phyloP scores from a whole-genome alignment of 2,329 filamentous ascomycete species.

The Scedosporium dehoogii region DNA sequence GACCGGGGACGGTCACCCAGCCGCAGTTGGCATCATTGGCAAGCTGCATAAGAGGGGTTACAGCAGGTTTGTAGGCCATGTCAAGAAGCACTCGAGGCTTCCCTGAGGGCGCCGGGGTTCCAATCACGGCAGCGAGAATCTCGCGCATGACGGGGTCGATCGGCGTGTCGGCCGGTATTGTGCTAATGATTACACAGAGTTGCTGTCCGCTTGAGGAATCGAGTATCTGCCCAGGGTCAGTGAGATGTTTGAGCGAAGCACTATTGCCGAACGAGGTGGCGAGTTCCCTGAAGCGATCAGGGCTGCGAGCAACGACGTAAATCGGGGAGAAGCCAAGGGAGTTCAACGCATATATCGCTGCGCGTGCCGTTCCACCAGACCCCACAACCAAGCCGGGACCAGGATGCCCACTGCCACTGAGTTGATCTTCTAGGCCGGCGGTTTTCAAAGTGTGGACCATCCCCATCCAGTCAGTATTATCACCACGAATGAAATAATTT shows the following conservation, averaged over 20 bases:
- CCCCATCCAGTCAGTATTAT: conserved; percentile 94
- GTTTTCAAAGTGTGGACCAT: conserved; percentile 73
- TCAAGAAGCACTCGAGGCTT: conserved; percentile 64
- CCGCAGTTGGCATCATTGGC: conserved; percentile 48
- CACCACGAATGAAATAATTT: conserved; percentile 56
- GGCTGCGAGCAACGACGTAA: conserved; percentile 73
- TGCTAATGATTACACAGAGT: conserved; percentile 66
- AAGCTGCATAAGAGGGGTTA: conserved; percentile 77
- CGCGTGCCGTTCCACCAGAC: conserved; percentile 83
- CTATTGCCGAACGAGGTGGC: conserved; percentile 61
- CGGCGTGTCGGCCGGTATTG: conserved; percentile 79
- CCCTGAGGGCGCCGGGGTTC: background rate
- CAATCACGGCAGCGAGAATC: conserved; percentile 35
- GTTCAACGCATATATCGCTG: conserved; percentile 80
- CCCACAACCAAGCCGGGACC: conserved; percentile 60
- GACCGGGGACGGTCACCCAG: conserved; percentile 76
- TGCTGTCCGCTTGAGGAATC: conserved; percentile 40
- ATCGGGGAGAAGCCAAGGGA: conserved; percentile 77
- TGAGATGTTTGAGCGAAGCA: conserved; percentile 62
- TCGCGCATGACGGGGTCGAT: conserved; percentile 64
- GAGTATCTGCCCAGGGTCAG: conserved; percentile 15
- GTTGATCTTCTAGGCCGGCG: conserved; percentile 44
- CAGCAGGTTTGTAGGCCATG: conserved; percentile 89
- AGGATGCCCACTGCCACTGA: conserved; percentile 11
- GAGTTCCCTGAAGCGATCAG: conserved; percentile 57